phyloP scores from a whole-genome alignment of 2,329 filamentous ascomycete genomes.

The Sordariomycetes sp. region DNA sequence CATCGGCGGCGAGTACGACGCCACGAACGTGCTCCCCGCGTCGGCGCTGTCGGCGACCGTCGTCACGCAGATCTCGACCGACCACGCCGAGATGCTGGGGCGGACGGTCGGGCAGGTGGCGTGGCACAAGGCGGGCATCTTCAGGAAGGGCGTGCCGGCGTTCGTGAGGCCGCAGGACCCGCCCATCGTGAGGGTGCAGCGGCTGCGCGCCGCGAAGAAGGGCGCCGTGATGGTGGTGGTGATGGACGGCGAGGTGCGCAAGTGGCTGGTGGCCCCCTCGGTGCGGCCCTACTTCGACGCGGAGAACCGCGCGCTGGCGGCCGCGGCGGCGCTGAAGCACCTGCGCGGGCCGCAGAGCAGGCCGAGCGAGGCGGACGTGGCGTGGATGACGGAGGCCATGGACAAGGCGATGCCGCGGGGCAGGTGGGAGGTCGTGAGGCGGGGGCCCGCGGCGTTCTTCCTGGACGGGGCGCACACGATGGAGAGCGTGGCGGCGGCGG shows the following conservation, averaged over 20 bases:
- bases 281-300: slow-evolving; percentile 47
- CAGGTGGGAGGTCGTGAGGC: slow-evolving; percentile 58
- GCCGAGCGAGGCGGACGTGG: background rate
- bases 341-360: slow-evolving; percentile 21
- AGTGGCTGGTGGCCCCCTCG: slow-evolving; percentile 28
- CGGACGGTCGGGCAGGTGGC: slow-evolving; percentile 69
- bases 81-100: slow-evolving; percentile 75
- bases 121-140: slow-evolving; percentile 87
- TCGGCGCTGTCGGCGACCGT: slow-evolving; percentile 58
- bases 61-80: slow-evolving; percentile 73
- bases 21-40: slow-evolving; percentile 68
- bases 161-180: slow-evolving; percentile 22
- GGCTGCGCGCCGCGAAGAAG: slow-evolving; percentile 48
- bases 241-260: slow-evolving; percentile 21
- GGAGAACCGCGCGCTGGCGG: slow-evolving; percentile 47
- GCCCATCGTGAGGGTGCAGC: slow-evolving; percentile 38
- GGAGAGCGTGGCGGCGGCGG: slow-evolving; percentile 70
- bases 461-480: slow-evolving; percentile 83
- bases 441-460: slow-evolving; percentile 54
- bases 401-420: slow-evolving; percentile 60
- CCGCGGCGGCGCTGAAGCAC: slow-evolving; percentile 46
- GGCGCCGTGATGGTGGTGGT: slow-evolving; percentile 31
- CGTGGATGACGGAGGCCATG: slow-evolving; percentile 52
- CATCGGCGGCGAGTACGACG: slow-evolving; percentile 88
- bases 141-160: slow-evolving; percentile 48